A percentile compares a stretch with the other conserved stretches of the same genome.
These are phyloP conservation scores for Globisporangium mamillatum DNA, from an alignment of 352 stramenopile genomes.

Conservation along the genomic window DNA sequence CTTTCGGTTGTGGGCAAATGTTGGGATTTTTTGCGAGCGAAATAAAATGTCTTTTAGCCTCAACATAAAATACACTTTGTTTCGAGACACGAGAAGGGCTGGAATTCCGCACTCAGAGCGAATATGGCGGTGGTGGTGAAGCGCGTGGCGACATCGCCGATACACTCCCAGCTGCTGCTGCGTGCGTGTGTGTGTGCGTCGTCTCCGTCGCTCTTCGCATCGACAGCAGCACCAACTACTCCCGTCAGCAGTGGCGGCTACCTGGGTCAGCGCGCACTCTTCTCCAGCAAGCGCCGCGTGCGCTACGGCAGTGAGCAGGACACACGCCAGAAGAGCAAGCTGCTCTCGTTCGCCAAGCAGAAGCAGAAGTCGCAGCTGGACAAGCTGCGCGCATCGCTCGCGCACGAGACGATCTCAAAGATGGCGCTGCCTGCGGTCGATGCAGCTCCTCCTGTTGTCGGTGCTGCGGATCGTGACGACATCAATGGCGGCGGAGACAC, in stretches of 20 bases:
- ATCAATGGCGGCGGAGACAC: background rate
- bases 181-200: background rate
- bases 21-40: background rate
- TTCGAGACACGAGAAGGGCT: no score
- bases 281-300: slow-evolving; percentile 37
- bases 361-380: slow-evolving; percentile 51
- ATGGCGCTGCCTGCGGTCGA: slow-evolving; percentile 10
- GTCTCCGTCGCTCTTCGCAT: background rate
- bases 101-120: background rate
- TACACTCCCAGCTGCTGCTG: background rate
- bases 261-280: slow-evolving; percentile 10
- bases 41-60: no score
- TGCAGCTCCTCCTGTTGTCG: background rate
- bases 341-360: slow-evolving; percentile 29
- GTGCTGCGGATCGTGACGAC: background rate
- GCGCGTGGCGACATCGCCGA: background rate
- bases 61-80: no score
- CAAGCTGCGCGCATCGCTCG: slow-evolving; percentile 31
- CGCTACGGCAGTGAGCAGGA: slow-evolving; percentile 23
- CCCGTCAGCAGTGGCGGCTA: background rate
- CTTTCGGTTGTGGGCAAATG: background rate
- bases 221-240: background rate
- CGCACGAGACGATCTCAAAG: slow-evolving; percentile 21
- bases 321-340: slow-evolving; percentile 16
- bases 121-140: slow-evolving; percentile 1